phyloP scores from a whole-genome alignment of 352 stramenopile genomes.

The Peronosclerospora sorghi region DNA sequence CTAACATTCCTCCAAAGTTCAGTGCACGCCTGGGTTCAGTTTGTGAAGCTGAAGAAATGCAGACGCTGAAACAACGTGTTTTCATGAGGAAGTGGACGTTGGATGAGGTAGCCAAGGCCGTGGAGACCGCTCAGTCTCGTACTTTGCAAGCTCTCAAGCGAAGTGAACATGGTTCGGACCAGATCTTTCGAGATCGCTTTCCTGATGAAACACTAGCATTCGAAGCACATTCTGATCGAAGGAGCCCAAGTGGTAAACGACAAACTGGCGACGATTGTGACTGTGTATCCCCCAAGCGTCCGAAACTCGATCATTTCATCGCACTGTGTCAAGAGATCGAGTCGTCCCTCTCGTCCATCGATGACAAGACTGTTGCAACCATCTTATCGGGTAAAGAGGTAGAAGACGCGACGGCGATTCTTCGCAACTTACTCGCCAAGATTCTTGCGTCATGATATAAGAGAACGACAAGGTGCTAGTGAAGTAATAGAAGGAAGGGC shows the following conservation, averaged over 20 bases:
- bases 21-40: slow-evolving; percentile 4
- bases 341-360: slow-evolving; percentile 24
- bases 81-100: slow-evolving; percentile 9
- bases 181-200: slow-evolving; percentile 14
- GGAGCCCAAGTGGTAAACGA: neutral
- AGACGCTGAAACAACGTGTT: slow-evolving; percentile 13
- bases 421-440: slow-evolving; percentile 35
- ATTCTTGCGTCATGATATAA: slow-evolving; percentile 4
- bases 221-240: slow-evolving; percentile 5
- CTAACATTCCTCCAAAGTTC: slow-evolving; percentile 23
- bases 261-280: slow-evolving; percentile 12
- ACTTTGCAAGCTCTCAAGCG: slow-evolving; percentile 5
- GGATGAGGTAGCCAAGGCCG: slow-evolving; percentile 6
- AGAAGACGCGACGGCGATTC: slow-evolving; percentile 31
- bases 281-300: slow-evolving; percentile 10
- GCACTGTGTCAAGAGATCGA: slow-evolving; percentile 35
- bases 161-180: neutral
- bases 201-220: slow-evolving; percentile 14
- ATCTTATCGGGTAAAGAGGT: slow-evolving; percentile 34
- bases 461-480: too few species aligned
- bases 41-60: slow-evolving; percentile 9
- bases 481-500: neutral
- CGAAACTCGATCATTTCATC: slow-evolving; percentile 20
- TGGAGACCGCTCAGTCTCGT: slow-evolving; percentile 7
- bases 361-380: slow-evolving; percentile 15